phyloP scores from a whole-genome alignment of 2,329 filamentous ascomycete species.

The Verticillium dahliae region DNA sequence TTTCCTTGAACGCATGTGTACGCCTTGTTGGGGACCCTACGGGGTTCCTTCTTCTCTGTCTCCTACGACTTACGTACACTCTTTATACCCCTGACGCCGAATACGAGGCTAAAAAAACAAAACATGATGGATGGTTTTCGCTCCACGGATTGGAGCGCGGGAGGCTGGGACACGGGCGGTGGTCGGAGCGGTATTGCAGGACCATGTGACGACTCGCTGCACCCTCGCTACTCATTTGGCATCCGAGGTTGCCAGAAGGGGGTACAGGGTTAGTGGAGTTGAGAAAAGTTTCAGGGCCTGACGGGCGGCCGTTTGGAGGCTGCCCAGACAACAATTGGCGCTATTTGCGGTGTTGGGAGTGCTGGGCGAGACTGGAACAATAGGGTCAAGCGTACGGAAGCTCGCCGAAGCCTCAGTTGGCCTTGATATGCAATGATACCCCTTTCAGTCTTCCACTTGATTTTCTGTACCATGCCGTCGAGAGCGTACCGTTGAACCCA shows the following conservation, averaged over 20 bases:
- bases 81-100: slow-evolving; percentile 14
- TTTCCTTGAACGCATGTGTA: slow-evolving; percentile 12
- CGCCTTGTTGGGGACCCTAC: neutral
- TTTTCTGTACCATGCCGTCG: neutral
- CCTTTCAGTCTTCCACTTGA: slow-evolving; percentile 1
- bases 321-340: neutral
- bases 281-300: neutral
- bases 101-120: slow-evolving; percentile 1
- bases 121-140: neutral
- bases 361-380: neutral
- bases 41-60: slow-evolving; percentile 13
- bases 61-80: slow-evolving; percentile 13
- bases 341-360: neutral
- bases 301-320: neutral
- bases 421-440: slow-evolving; percentile 15
- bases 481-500: no score
- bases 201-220: neutral
- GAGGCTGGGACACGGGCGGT: neutral
- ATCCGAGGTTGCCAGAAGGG: neutral
- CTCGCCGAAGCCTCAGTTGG: neutral
- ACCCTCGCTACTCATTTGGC: neutral
- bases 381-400: neutral
- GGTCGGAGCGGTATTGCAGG: neutral
- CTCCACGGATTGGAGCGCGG: neutral
- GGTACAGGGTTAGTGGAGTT: neutral